These are phyloP conservation scores for Leishmania tarentolae DNA, from an alignment of 208 protist genomes.

Conservation along the genomic window DNA sequence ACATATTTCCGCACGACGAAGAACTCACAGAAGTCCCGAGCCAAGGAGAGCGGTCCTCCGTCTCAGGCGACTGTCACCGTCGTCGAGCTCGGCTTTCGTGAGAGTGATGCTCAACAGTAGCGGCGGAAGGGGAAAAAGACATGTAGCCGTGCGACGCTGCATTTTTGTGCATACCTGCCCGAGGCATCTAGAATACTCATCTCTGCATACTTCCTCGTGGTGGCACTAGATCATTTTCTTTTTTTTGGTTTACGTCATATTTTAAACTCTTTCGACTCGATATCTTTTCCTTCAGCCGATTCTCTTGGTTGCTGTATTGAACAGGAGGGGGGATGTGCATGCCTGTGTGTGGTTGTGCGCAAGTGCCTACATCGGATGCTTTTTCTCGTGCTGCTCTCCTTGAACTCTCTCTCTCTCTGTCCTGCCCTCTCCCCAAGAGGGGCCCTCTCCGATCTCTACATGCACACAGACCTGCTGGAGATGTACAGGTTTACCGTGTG, in stretches of 20 bases:
- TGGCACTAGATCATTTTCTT: background rate
- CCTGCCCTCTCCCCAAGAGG: background rate
- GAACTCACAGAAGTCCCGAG: background rate
- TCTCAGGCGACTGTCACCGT: slow-evolving; percentile 15
- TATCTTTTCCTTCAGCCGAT: slow-evolving; percentile 2
- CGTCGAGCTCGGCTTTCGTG: slow-evolving; percentile 25
- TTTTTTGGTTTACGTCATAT: background rate
- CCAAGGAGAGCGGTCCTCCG: background rate
- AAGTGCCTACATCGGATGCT: too few species aligned
- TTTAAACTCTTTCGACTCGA: background rate
- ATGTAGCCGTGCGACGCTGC: background rate
- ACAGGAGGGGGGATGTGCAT: background rate
- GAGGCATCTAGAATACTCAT: background rate
- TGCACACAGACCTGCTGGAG: background rate
- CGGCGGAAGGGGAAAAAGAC: background rate
- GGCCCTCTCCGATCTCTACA: background rate
- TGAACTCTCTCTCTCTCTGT: background rate
- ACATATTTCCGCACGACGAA: background rate
- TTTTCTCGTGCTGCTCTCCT: background rate
- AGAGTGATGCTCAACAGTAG: background rate
- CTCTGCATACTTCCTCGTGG: too few species aligned
- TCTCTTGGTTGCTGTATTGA: background rate
- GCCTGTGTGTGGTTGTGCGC: background rate
- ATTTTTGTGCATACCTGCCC: background rate
- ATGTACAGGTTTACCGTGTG: background rate